phyloP scores from a whole-genome alignment of 2,329 filamentous ascomycete species.

The Aschersonia sp. region DNA sequence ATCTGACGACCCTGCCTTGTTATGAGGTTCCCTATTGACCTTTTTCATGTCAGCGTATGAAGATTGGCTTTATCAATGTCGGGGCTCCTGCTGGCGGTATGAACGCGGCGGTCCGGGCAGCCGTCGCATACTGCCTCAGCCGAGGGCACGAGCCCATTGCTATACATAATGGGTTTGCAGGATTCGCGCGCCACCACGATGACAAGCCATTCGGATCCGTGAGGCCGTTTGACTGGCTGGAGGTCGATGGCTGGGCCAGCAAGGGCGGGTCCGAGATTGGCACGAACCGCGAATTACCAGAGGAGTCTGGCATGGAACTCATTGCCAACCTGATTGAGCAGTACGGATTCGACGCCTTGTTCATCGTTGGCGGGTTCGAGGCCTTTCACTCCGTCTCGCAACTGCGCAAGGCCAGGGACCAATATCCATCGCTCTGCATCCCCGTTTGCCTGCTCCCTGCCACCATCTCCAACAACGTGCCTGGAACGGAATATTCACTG shows the following conservation, averaged over 20 bases:
- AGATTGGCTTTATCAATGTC: conserved; percentile 90
- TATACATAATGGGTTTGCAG: conserved; percentile 94
- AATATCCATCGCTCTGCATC: conserved; percentile 79
- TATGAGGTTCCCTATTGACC: conserved; percentile 12
- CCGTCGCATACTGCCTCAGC: conserved; percentile 82
- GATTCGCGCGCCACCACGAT: conserved; percentile 77
- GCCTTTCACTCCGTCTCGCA: conserved; percentile 87
- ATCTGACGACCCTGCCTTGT: neutral
- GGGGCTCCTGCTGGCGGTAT: conserved; percentile 94
- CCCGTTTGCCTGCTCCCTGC: conserved; percentile 84
- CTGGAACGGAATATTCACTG: conserved; percentile 91
- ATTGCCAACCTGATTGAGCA: conserved; percentile 73
- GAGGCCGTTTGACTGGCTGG: conserved; percentile 78
- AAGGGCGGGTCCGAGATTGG: conserved; percentile 96
- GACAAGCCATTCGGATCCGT: conserved; percentile 75
- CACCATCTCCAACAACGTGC: conserved; percentile 98
- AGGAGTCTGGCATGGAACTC: conserved; percentile 67
- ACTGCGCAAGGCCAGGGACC: conserved; percentile 62
- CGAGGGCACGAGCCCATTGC: conserved; percentile 87
- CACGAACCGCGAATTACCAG: conserved; percentile 86
- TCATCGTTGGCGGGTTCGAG: conserved; percentile 90
- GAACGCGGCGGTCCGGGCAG: conserved; percentile 90
- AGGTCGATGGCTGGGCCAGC: conserved; percentile 90
- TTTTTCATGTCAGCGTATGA: conserved; percentile 50
- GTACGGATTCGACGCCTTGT: conserved; percentile 82